These are phyloP conservation scores for Thraustochytrium striatum DNA, from an alignment of 352 stramenopile species.

Conservation along the genomic window DNA sequence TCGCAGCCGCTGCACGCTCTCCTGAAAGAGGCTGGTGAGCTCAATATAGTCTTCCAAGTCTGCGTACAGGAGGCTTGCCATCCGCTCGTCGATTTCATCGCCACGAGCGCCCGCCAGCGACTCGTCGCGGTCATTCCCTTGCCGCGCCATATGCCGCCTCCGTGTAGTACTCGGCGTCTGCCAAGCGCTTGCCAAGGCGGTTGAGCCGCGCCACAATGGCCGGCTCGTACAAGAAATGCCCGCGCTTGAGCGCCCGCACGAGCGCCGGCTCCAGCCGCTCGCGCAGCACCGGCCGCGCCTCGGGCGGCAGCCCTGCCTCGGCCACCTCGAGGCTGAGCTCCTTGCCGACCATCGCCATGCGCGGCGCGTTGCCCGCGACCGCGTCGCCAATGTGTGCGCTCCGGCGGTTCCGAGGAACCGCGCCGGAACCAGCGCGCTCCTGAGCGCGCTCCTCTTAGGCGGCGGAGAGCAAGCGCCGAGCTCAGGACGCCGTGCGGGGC, in stretches of 20 bases:
- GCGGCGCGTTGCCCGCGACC: too few species aligned
- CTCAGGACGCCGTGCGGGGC: too few species aligned
- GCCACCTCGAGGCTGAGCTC: too few species aligned
- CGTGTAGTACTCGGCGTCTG: background rate
- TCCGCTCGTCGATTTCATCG: background rate
- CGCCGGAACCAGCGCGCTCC: too few species aligned
- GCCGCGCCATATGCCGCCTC: background rate
- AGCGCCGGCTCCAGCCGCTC: too few species aligned
- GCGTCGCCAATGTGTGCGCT: too few species aligned
- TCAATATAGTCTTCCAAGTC: slow-evolving; percentile 23
- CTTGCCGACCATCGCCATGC: too few species aligned
- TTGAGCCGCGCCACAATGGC: background rate
- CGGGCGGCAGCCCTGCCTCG: too few species aligned
- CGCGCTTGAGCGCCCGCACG: background rate
- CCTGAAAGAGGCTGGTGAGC: background rate
- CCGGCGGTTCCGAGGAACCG: too few species aligned
- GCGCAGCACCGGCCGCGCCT: too few species aligned
- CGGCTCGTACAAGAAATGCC: background rate
- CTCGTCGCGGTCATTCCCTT: background rate
- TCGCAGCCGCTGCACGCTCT: background rate
- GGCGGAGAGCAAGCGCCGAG: too few species aligned
- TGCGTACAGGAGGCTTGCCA: background rate
- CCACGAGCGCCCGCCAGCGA: background rate
- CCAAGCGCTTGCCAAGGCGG: background rate
- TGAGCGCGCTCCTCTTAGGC: too few species aligned